Evolutionary conservation across 495 filamentous ascomycete genomes (phyloP), one percentile per base, ranked within the genome.

Genomic region (Aspergillus conjunctus): DNA sequence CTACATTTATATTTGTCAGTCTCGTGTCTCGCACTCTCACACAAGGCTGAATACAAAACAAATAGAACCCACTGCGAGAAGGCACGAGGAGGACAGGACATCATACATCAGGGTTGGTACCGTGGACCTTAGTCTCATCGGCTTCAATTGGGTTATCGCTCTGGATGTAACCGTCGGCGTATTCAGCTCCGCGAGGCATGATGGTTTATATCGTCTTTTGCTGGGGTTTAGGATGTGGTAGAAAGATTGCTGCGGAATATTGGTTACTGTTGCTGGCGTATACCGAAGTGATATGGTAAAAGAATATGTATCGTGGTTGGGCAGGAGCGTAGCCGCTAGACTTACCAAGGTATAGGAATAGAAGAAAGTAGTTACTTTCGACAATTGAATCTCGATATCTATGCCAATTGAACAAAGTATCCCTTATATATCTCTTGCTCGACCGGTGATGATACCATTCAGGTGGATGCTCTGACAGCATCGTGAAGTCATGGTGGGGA

Each of bases 121-220:
- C 77, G 67, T 80, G 77, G 51, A 62, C 72, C 68, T 79, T 79
- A 56, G 58, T 79, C 31, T 73, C 62, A 50, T 75, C 79, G 33
- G 73, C 61, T 55, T 81, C 81, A 43, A 83, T 73, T 34, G 78
- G 65, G 67, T 83, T 81, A 64, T 82, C 81, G 65, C 77, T 78
- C 46, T 79, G 74, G 59, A 74, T 74, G 63, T 80, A 58, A 44
- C 71, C 71, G 67, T 82, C 75, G 59, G 79, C 76, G 73, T 72
- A 82, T 41, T 81, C 75, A 50, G 77, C 78, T 68, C 80, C 80
- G 67, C 79, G 79, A 68, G 74, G 73, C 80, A 83, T 83, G 59
- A 34, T 77, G 73, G n/a, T 34, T 39, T 51, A 21, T 49, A 20
- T 26, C 18, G 37, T 22, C 30, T 43, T 54, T 22, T 52, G 31